Evolutionary conservation across 2,329 filamentous ascomycete genomes (phyloP), one percentile per base, ranked within the genome.

Genomic region (Pezicula carpinea): DNA sequence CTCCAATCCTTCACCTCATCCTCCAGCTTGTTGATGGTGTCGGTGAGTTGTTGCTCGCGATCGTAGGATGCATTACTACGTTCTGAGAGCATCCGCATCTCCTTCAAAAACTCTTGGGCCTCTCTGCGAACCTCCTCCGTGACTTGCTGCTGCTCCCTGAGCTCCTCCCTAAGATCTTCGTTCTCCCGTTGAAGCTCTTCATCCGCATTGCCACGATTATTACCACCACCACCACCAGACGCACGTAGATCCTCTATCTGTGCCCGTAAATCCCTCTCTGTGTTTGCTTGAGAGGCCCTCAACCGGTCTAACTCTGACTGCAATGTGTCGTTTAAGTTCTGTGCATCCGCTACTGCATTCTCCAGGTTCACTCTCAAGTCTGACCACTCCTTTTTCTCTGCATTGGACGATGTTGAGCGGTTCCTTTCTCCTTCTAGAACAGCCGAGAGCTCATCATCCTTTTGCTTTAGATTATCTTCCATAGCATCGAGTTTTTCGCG

Each of bases 1-100:
- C 90, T 89, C 93, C 93, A 99, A 43, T 91, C 84, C 46, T 86
- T 85, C 39, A 95, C 82, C 63, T 97, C 90, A 18, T 80, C 74
- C 66, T 96, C 89, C 5, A 99, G 76, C 46, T 79, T 74, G 47
- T 87, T 77, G 26, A 96, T 83, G 39, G 86, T 86, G 53, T 77
- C 79, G 46, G 87, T 82, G 53, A 97, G 75, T 57, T 83, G 81
- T 43, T 89, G 82, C 65, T 97, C 91, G 55, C 84, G 85, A 56
- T 95, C 89, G 65, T 88, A 85, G 6, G 85, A 83, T 10, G 83
- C 77, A 53, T 82, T 83, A 59, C 87, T 93, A 56, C 90, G 85
- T 55, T 89, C 79, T 5, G 91, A 95, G 39, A 97, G 76, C 39
- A 80, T 73, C 53, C 88, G 83, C 93, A 97, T 99, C 66, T 99